Base-by-base conservation (phyloP, 2,329 filamentous ascomycete species). In the Botrytis squamosa region DNA sequence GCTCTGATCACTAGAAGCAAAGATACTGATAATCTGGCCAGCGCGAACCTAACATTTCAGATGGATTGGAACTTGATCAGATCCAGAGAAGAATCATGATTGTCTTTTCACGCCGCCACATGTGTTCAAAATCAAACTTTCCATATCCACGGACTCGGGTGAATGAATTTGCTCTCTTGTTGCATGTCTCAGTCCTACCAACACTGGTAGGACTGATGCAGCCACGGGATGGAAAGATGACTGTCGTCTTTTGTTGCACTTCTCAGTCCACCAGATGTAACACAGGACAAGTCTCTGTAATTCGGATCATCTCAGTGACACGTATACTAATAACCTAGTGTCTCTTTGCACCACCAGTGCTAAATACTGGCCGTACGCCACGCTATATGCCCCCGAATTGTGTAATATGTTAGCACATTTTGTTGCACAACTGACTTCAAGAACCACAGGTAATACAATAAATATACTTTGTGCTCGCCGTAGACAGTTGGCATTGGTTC, bases 161-260 rank as follows among this genome's bases (percentile, higher is more conserved):
- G 14, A 42, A 14, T 2, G 33, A 57, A 2, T 25, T 20, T 16
- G 4, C 49, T 33, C 38, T 67, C 40, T 68, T 68, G 66, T 68
- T 68, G 66, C 66, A 68, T 20, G 9, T 57, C 65, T 68, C 7
- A 42, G 49, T 68, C 65, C 46, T 57, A 68, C 36, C 44, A 42
- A 3, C 65, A 22, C 0, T 16, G 10, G 65, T 68, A 57, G 65
- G 14, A 68, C 65, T 18, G 9, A 57, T 42, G 49, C 49, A 68
- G 65, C 49, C 49, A 42, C 36, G 6, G 0, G 5, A 29, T 40
- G 25, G 8, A 36, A 16, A 42, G 40, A 18, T 42, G n/a, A 57
- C 8, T 22, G 25, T 20, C 40, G 40, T 57, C 49, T 55, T 57
- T 33, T 68, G 49, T 57, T 55, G 65, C 49, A 57, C n/a, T 10